These are phyloP conservation scores for Theobroma grandiflorum DNA, from an alignment of 441 rosid genomes.

Conservation along the genomic window DNA sequence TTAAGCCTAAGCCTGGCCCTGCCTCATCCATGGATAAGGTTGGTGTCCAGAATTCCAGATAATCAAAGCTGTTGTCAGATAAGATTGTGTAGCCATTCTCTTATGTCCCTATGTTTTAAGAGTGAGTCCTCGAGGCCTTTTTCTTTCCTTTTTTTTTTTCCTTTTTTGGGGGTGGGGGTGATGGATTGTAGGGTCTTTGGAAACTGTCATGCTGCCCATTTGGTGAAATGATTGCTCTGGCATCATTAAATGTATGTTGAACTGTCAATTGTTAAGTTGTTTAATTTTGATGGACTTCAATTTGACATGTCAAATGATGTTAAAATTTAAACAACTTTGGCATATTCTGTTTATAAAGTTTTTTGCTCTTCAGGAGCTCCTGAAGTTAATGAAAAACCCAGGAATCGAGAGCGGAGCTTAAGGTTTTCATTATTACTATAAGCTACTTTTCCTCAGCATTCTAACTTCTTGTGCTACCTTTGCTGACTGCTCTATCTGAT, in stretches of 20 bases:
- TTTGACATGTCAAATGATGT: background rate
- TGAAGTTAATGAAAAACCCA: conserved; percentile 35
- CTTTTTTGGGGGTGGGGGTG: background rate
- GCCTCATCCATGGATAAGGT: background rate
- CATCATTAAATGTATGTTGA: background rate
- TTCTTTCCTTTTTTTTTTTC: background rate
- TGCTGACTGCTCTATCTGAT: conserved; percentile 21
- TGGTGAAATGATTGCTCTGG: background rate
- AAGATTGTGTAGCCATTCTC: background rate
- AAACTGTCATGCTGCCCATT: background rate
- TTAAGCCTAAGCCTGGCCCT: background rate
- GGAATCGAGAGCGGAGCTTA: conserved; percentile 34
- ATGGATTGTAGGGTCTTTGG: background rate
- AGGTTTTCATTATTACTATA: conserved; percentile 28
- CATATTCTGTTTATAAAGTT: conserved; percentile 29
- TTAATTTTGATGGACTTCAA: background rate
- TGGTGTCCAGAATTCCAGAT: background rate
- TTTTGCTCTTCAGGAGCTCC: conserved; percentile 40
- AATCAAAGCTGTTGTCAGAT: background rate
- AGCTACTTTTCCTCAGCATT: background rate
- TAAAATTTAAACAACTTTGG: conserved; percentile 11
- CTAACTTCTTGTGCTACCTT: conserved; percentile 1
- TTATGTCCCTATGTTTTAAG: background rate
- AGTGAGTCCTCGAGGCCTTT: background rate
- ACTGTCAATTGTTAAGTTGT: background rate